Conservation (phyloP, 176 grass and related monocot genomes). For the Melocanna baccifera region DNA sequence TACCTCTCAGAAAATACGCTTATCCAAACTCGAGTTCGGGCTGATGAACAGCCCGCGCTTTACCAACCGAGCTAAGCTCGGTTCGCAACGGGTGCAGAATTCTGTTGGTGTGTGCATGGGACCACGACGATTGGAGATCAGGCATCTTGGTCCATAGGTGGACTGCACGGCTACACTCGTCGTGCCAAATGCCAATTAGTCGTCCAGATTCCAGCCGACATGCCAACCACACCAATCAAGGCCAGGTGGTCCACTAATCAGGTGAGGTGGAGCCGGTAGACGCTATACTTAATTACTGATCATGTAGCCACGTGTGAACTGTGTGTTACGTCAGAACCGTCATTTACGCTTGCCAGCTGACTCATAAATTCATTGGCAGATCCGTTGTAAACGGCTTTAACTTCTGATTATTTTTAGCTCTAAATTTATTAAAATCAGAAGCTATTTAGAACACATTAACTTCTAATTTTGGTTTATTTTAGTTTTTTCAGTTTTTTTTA, state of each 20-base stretch:
- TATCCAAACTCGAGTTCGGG: no score
- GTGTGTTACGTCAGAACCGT: not conserved
- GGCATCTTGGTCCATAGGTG: not conserved
- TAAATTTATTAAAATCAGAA: no score
- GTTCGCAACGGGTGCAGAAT: not conserved
- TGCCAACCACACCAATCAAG: constrained; percentile 22
- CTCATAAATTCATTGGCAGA: no score
- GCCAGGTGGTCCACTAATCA: not conserved
- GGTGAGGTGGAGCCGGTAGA: not conserved
- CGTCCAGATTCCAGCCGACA: not conserved
- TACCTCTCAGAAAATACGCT: no score
- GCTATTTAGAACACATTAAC: no score
- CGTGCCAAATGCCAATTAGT: not conserved
- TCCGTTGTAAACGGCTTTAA: no score
- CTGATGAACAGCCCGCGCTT: no score
- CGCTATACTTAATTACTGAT: not conserved
- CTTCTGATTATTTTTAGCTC: no score
- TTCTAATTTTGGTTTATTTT: no score
- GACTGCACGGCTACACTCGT: not conserved
- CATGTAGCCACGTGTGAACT: not conserved
- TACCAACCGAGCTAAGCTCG: no score
- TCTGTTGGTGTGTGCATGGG: not conserved
- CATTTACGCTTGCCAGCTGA: not conserved
- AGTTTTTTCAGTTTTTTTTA: no score
- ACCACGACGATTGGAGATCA: not conserved